These are phyloP conservation scores for Pseudogymnoascus pannorum DNA, from an alignment of 2,329 filamentous ascomycete genomes.

Conservation along the genomic window DNA sequence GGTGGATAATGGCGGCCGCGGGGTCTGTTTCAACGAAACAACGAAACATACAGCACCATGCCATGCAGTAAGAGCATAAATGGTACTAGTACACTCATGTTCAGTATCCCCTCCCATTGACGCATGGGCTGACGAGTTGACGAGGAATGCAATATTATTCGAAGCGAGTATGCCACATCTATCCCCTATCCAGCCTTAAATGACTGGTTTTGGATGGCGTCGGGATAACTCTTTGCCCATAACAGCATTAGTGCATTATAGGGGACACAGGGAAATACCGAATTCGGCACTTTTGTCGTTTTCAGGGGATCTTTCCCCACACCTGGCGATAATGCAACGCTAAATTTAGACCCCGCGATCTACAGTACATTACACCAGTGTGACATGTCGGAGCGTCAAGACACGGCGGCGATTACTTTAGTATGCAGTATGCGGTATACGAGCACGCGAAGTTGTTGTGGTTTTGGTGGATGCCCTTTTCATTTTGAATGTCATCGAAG, in stretches of 20 bases:
- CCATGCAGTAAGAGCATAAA: background rate
- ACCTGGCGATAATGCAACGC: conserved; percentile 6
- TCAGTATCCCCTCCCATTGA: background rate
- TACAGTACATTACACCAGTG: conserved; percentile 1
- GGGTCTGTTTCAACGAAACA: background rate
- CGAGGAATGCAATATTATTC: no score
- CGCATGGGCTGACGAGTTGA: background rate
- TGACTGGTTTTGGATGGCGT: background rate
- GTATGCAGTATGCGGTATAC: background rate
- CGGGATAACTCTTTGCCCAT: background rate
- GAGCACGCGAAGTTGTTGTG: background rate
- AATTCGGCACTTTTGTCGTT: conserved; percentile 6
- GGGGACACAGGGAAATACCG: background rate
- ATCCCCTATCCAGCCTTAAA: conserved; percentile 4
- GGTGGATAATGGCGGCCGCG: no score
- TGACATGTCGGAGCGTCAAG: conserved; percentile 4
- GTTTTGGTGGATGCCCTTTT: no score
- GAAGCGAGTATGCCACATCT: background rate
- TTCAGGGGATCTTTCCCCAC: conserved; percentile 7
- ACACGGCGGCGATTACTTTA: background rate
- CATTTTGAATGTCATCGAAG: background rate
- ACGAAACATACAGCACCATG: background rate
- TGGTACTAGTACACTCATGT: no score
- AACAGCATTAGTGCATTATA: conserved; percentile 5
- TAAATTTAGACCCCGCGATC: conserved; percentile 8